Evolutionary conservation across 768 basidiomycete species (phyloP).

Genomic region (Boletus rex-veris): DNA sequence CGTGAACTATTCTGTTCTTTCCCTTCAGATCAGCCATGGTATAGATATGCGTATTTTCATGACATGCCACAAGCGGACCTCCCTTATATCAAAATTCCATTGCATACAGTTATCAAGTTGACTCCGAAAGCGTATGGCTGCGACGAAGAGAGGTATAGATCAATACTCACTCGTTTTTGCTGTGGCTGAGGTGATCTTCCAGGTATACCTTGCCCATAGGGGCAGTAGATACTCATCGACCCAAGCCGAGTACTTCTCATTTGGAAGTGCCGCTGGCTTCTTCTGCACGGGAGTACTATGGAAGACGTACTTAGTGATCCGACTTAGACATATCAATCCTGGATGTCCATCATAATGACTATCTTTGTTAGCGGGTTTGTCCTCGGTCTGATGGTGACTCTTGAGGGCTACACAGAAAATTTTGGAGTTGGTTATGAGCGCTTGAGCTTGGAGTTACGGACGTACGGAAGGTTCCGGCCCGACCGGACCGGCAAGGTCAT

Average conservation of each 20-base stretch:
- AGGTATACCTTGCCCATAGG: slow-evolving; percentile 88
- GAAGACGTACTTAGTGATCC: slow-evolving; percentile 17
- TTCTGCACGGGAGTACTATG: slow-evolving; percentile 38
- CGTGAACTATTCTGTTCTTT: neutral
- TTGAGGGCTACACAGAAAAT: too few species aligned
- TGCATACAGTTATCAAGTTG: slow-evolving; percentile 97
- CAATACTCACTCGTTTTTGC: neutral
- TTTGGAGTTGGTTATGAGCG: too few species aligned
- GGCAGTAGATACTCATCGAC: slow-evolving; percentile 92
- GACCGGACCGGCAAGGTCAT: slow-evolving; percentile 2
- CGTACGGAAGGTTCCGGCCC: neutral
- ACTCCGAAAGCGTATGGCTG: slow-evolving; percentile 99
- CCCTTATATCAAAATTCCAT: slow-evolving; percentile 95
- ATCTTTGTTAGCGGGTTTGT: too few species aligned
- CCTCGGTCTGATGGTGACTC: too few species aligned
- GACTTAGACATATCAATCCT: neutral
- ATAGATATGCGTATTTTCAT: slow-evolving; percentile 95
- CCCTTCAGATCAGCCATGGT: neutral
- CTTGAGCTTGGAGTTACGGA: neutral
- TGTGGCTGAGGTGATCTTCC: slow-evolving; percentile 1
- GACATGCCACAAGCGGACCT: slow-evolving; percentile 88
- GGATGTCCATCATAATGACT: neutral
- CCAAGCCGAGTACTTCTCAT: slow-evolving; percentile 38
- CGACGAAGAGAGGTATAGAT: slow-evolving; percentile 82
- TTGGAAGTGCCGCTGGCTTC: slow-evolving; percentile 16